Conservation (phyloP, 2,329 filamentous ascomycete genomes). For the Claviceps monticola region DNA sequence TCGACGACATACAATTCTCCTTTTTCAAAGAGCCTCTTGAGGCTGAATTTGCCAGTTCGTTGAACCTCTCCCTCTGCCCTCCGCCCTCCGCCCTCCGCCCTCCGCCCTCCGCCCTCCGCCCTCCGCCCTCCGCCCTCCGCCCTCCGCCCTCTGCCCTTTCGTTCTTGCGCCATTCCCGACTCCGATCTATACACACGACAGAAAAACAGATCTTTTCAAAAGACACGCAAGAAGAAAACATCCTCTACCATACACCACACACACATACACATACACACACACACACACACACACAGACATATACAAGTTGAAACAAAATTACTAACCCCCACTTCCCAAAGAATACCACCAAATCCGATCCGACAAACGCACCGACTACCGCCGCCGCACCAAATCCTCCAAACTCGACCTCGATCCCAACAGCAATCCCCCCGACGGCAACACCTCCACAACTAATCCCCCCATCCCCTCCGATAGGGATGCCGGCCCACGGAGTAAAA, state of each 20-base stretch:
- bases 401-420: conserved; percentile 25
- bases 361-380: conserved; percentile 60
- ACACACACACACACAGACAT: neutral
- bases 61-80: too few relatives aligned
- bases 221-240: too few relatives aligned
- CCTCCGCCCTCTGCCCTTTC: too few relatives aligned
- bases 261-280: neutral
- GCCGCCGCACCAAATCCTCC: conserved; percentile 49
- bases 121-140: too few relatives aligned
- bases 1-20: conserved; percentile 65
- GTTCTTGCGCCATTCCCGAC: too few relatives aligned
- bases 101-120: too few relatives aligned
- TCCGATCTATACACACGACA: too few relatives aligned
- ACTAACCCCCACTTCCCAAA: conserved; percentile 14
- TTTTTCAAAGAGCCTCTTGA: conserved; percentile 57
- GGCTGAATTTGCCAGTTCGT: conserved; percentile 61
- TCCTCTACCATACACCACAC: neutral
- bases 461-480: conserved; percentile 11
- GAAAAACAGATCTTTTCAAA: too few relatives aligned
- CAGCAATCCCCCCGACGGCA: conserved; percentile 8
- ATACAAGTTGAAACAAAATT: neutral
- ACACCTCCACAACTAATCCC: conserved; percentile 26
- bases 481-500: conserved; percentile 26
- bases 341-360: conserved; percentile 62
- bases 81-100: too few relatives aligned